phyloP scores from a whole-genome alignment of 1,139 yeast genomes.

The Suhomyces bokatorum region DNA sequence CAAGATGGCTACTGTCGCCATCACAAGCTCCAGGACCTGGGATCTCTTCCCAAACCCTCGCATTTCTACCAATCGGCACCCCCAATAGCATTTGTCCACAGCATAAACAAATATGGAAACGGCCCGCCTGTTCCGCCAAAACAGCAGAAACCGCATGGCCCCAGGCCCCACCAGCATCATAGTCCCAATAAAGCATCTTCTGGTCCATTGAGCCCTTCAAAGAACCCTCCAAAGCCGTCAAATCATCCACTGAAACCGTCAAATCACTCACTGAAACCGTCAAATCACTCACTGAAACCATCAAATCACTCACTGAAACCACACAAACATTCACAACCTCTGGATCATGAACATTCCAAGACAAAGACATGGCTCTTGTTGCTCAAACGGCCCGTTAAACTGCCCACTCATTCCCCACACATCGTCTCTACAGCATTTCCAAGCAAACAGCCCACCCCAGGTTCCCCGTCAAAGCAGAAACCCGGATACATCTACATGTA shows the following conservation, averaged over 20 bases:
- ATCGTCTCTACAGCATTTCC: neutral
- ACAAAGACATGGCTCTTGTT: neutral
- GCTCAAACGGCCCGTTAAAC: neutral
- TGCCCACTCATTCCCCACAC: neutral
- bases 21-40: constrained; percentile 20
- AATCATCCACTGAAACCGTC: neutral
- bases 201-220: neutral
- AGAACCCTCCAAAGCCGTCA: neutral
- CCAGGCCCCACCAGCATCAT: neutral
- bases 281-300: neutral
- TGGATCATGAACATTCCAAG: neutral
- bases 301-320: neutral
- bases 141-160: neutral
- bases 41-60: neutral
- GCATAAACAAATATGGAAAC: neutral
- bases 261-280: neutral
- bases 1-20: constrained; percentile 29
- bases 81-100: neutral
- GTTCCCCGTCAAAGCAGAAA: neutral
- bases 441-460: neutral
- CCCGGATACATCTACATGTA: constrained; percentile 55
- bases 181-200: neutral
- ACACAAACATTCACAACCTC: no score
- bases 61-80: neutral
- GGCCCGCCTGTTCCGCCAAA: neutral